Percentiles rank a stretch among this genome's conserved stretches.
Conservation (phyloP, 2,329 filamentous ascomycete genomes). For the Trichoderma sp. region DNA sequence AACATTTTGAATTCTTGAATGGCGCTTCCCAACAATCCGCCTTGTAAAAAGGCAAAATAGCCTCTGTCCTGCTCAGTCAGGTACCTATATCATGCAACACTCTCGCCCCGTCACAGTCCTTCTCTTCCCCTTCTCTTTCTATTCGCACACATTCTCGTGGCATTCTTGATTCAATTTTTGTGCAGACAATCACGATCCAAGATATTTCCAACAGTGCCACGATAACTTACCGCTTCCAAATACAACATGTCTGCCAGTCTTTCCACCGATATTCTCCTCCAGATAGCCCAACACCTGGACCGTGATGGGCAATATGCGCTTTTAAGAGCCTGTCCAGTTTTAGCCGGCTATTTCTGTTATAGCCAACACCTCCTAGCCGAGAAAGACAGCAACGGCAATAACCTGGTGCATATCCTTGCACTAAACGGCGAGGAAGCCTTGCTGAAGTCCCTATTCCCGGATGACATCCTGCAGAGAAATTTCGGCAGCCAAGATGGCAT, state of each 20-base stretch:
- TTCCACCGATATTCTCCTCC: not conserved
- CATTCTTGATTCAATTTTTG: not conserved
- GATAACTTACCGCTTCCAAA: not conserved
- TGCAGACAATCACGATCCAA: not conserved
- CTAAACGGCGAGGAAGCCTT: not conserved
- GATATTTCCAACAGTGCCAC: not conserved
- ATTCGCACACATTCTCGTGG: not conserved
- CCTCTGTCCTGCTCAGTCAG: not conserved
- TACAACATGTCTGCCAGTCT: not conserved
- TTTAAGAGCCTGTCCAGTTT: not conserved
- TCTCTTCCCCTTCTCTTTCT: not conserved
- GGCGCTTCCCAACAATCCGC: not conserved
- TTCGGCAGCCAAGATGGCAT: not conserved
- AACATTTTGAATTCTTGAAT: not conserved
- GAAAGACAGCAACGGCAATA: not conserved
- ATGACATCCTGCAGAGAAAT: not conserved
- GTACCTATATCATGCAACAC: not conserved
- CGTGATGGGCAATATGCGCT: not conserved
- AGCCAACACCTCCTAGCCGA: not conserved
- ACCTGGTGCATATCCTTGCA: slow-evolving; percentile 12
- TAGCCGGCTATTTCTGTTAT: slow-evolving; percentile 6
- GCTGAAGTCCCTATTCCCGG: not conserved
- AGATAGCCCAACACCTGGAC: not conserved
- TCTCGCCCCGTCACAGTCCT: not conserved
- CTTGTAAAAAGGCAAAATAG: not conserved